Evolutionary conservation across 192 early-diverging fungal species (phyloP).

Genomic region (Gonapodya prolifera): DNA sequence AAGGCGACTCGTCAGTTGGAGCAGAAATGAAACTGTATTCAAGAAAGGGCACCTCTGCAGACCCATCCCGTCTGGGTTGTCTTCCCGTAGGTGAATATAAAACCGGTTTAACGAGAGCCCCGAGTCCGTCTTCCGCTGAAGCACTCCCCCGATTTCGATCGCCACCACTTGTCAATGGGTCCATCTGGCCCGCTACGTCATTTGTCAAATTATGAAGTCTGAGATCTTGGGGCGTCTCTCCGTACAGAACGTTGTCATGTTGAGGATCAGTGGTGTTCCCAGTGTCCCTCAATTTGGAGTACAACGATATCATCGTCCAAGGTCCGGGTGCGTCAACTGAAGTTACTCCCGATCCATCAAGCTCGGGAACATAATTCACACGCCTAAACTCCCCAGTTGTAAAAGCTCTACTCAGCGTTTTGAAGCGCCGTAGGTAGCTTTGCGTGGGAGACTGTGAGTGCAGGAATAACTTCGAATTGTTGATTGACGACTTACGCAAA

Average conservation of each 20-base stretch:
- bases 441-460: neutral
- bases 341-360: neutral
- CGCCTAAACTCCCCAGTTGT: constrained; percentile 38
- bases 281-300: neutral
- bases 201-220: neutral
- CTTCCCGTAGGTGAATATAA: neutral
- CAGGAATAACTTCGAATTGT: neutral
- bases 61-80: neutral
- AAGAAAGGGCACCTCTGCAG: neutral
- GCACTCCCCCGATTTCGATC: no score
- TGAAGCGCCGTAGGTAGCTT: constrained; percentile 40
- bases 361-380: constrained; percentile 3
- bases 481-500: constrained; percentile 19
- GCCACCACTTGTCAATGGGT: no score
- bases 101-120: neutral
- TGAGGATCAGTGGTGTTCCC: neutral
- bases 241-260: neutral
- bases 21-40: no score
- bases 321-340: neutral
- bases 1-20: no score
- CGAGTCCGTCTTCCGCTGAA: neutral
- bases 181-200: neutral
- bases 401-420: constrained; percentile 41
- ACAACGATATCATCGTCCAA: neutral
- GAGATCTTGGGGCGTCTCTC: neutral